phyloP scores from a whole-genome alignment of 495 filamentous ascomycete genomes.

The Podospora pseudopauciseta region DNA sequence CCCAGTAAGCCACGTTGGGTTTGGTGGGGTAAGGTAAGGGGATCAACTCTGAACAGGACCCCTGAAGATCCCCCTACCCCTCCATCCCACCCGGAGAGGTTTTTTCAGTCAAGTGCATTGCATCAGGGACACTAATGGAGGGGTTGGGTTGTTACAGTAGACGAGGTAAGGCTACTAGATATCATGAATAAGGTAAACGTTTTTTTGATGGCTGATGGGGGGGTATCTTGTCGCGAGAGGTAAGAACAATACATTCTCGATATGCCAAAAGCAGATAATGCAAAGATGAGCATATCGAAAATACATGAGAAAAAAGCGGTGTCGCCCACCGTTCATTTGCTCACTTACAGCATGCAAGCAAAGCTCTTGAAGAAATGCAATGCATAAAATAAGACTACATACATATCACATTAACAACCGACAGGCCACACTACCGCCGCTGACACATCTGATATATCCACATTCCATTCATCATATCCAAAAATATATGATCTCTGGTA shows the following conservation, averaged over 20 bases:
- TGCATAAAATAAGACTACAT: not conserved
- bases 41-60: not conserved
- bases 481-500: slow-evolving; percentile 8
- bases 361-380: not conserved
- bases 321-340: not conserved
- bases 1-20: not conserved
- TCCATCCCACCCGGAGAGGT: not conserved
- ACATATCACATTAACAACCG: not conserved
- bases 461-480: not conserved
- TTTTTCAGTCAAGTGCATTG: not conserved
- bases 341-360: not conserved
- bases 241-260: not conserved
- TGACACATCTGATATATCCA: not conserved
- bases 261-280: not conserved
- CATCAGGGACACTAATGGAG: not conserved
- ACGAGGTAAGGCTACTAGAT: not conserved
- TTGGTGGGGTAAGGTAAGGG: not conserved
- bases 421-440: not conserved
- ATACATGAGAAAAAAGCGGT: not conserved
- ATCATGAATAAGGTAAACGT: not conserved
- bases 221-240: too few relatives aligned
- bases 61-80: not conserved
- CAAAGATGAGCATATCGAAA: not conserved
- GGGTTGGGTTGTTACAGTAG: not conserved
- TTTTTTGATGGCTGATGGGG: too few relatives aligned